Evolutionary conservation across 1,284 basidiomycete genomes (phyloP), one percentile per base, ranked within the genome.

Genomic region (Moesziomyces sp.): DNA sequence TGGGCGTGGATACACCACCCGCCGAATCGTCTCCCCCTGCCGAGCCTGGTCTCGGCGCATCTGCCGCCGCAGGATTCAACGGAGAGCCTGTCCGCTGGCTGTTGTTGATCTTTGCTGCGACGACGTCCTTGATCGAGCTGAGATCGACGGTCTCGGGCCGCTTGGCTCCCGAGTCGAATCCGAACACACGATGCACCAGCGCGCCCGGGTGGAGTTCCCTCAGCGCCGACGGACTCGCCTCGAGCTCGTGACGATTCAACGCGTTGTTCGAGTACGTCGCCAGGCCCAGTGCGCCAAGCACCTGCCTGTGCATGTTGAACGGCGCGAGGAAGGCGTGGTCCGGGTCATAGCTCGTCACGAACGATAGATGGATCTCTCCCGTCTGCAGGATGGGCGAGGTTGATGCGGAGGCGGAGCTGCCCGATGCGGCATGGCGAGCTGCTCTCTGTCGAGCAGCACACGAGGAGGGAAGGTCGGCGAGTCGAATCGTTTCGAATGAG

Each of bases 331-430:
- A 84, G 10, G 76, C 58, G 52, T 82, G 81, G 38, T 74, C 60
- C 0, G 77, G 76, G 42, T 83, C 79, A 50, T 82, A 79, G 48
- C 79, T 75, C 28, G 81, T 83, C 47, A 82, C 67, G 52, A 83
- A 84, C 5, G 67, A 74, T 11, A 84, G 53, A 21, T 83, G 82
- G 5, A 84, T 55, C 55, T 84, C 82, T 46, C 82, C 81, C 33
- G 66, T 64, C 42, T 75, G 65, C 10, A 73, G 47, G n/a, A 83
- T 63, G 3, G 70, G 51, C 14, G 77, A 67, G 3, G 57, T 26
- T 3, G 59, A 43, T 13, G 55, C 47, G 8, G 59, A 54, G 0
- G 38, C 21, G 8, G 53, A 40, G n/a, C 50, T 42, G 11, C 46
- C 40, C 0, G 64, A 30, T 18, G 58, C 46, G 1, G 58, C 43